Conservation (phyloP, 78 protist genomes). For the Monosiga brevicollis region DNA sequence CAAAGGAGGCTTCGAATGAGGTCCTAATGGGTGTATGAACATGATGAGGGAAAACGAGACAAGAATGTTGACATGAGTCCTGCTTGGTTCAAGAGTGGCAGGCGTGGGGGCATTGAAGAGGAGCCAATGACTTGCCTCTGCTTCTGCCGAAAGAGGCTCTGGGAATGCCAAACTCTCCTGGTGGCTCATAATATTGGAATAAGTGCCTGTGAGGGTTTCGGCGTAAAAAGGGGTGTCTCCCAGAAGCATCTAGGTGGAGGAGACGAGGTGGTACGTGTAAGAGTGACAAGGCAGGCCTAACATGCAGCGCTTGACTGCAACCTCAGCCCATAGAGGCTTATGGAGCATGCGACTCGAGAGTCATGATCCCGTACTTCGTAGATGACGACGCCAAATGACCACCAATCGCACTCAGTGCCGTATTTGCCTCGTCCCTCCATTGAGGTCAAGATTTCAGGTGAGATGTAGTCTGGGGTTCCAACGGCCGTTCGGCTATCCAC, state of each 20-base stretch:
- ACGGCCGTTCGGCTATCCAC: constrained; percentile 14
- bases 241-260: constrained; percentile 40
- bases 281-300: too few relatives aligned
- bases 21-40: too few relatives aligned
- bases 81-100: neutral
- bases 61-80: neutral
- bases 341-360: too few relatives aligned
- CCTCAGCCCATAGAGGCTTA: too few relatives aligned
- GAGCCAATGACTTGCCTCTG: neutral
- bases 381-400: constrained; percentile 63
- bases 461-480: constrained; percentile 74
- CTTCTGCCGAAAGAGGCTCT: too few relatives aligned
- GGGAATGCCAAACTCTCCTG: constrained; percentile 35
- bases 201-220: constrained; percentile 33
- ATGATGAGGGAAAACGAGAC: too few relatives aligned
- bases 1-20: constrained; percentile 23
- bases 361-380: too few relatives aligned
- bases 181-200: constrained; percentile 54
- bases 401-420: constrained; percentile 65
- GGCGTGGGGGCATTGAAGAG: neutral
- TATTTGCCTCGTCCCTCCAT: constrained; percentile 17
- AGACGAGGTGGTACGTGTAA: too few relatives aligned
- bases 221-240: constrained; percentile 61
- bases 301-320: too few relatives aligned
- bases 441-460: constrained; percentile 53